Base-by-base conservation (phyloP, 2,329 filamentous ascomycete genomes). In the Diatrype stigma region DNA sequence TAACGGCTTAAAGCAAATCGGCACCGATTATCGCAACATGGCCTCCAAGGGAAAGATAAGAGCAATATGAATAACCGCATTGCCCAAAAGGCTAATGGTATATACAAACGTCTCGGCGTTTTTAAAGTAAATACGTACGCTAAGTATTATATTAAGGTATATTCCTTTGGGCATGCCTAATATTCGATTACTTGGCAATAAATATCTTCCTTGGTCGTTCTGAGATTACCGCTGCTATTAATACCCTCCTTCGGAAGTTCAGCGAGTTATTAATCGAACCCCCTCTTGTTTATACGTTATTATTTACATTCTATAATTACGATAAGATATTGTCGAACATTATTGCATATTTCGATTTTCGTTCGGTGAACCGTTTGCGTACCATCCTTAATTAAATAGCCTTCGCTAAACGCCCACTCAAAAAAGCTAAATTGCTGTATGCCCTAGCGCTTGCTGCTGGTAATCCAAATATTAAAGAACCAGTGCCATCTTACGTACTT, bases 301-400 rank as follows among this genome's bases (percentile, higher is more conserved):
- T 37, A 16, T 12, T 37, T 6, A 37, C 34, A 42, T 8, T 11
- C 37, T 53, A 6, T 45, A 70, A 67, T 52, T 70, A 69, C 46
- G 53, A 48, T 2, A 56, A 59, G 7, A 63, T 71, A 8, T 21
- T 71, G 3, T 47, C 59, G 0, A 60, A 62, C 10, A 60, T 67
- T 1, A 34, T 64, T 1, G 42, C 47, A 0, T 51, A 57, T 2
- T 49, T 69, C 0, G 63, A 69, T 34, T 2, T 12, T 0, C 56
- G 59, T 2, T 72, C 70, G 0, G 47, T 63, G 1, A 46, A 53
- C 0, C 64, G 68, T 2, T 38, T 70, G 4, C 57, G 51, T 17
- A 62, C 55, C 1, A 60, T 70, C 0, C 48, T 72, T 2, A 60
- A 66, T 3, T 73, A 69, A 70, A 63, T 73, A 14, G 65, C 69